These are phyloP conservation scores for Plenodomus biglobosus DNA, from an alignment of 2,329 filamentous ascomycete genomes.

Conservation along the genomic window DNA sequence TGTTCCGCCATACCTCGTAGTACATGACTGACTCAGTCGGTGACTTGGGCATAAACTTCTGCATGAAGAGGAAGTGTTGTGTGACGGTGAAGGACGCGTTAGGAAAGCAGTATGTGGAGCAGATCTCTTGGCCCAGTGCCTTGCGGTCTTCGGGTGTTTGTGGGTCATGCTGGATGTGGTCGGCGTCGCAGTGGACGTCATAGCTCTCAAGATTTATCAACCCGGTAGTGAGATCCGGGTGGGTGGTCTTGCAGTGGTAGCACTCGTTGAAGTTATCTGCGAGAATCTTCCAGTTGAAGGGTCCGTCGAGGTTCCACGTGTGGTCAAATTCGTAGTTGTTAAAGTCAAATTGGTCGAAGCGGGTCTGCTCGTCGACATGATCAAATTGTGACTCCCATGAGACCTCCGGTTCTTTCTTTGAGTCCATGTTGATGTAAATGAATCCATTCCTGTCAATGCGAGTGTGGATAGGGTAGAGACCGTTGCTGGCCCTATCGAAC, in stretches of 20 bases:
- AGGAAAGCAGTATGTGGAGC: slow-evolving; percentile 37
- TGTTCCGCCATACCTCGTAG: slow-evolving; percentile 66
- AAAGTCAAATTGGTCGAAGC: slow-evolving; percentile 38
- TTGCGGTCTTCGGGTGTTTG: slow-evolving; percentile 32
- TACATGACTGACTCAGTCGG: slow-evolving; percentile 58
- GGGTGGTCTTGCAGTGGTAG: slow-evolving; percentile 63
- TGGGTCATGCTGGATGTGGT: slow-evolving; percentile 39
- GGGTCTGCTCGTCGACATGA: slow-evolving; percentile 37
- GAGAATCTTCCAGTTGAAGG: slow-evolving; percentile 41
- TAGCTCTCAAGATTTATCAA: slow-evolving; percentile 62
- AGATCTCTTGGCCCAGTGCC: slow-evolving; percentile 30
- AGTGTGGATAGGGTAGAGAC: slow-evolving; percentile 40
- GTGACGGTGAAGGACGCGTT: slow-evolving; percentile 37
- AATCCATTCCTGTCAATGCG: slow-evolving; percentile 38
- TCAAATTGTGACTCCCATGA: slow-evolving; percentile 37
- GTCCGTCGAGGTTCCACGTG: slow-evolving; percentile 35
- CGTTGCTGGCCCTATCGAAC: slow-evolving; percentile 46
- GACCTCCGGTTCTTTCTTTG: slow-evolving; percentile 33
- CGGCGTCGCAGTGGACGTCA: slow-evolving; percentile 34
- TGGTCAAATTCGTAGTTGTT: slow-evolving; percentile 53
- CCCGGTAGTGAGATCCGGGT: slow-evolving; percentile 58
- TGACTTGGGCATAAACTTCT: slow-evolving; percentile 60
- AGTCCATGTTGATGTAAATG: slow-evolving; percentile 43
- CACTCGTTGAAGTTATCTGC: slow-evolving; percentile 67
- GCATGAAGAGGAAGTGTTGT: slow-evolving; percentile 63